Conservation (phyloP, 2,329 filamentous ascomycete species). For the Exophiala dermatitidis region DNA sequence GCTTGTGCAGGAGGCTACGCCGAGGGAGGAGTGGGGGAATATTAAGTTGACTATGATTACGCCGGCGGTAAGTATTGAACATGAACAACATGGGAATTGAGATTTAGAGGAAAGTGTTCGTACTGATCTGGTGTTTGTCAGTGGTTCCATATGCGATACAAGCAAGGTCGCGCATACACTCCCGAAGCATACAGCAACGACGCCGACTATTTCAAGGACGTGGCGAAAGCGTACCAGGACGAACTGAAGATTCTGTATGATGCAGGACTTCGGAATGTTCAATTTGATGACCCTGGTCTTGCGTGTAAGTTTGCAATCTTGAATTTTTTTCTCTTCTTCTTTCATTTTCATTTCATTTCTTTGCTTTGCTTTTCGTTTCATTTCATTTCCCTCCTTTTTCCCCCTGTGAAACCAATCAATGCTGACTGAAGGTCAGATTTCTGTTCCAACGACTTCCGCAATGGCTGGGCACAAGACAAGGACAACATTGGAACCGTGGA, state of each 20-base stretch:
- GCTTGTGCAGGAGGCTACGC: constrained; percentile 52
- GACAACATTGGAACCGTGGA: constrained; percentile 59
- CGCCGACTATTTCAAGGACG: constrained; percentile 57
- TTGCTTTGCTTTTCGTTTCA: too few species aligned
- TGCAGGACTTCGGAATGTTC: constrained; percentile 52
- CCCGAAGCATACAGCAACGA: constrained; percentile 51
- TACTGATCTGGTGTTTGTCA: constrained; percentile 10
- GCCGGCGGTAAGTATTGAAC: constrained; percentile 39
- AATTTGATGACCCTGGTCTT: constrained; percentile 55
- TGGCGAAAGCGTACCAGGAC: constrained; percentile 58
- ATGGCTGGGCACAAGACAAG: constrained; percentile 58
- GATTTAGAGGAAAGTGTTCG: too few species aligned
- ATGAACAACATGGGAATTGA: too few species aligned
- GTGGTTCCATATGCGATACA: constrained; percentile 62
- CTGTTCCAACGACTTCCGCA: constrained; percentile 58
- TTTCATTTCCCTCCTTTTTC: too few species aligned
- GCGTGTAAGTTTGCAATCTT: constrained; percentile 44
- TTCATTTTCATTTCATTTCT: too few species aligned
- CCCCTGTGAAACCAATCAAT: too few species aligned
- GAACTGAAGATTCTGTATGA: constrained; percentile 54
- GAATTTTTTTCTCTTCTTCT: not conserved
- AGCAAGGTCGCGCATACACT: constrained; percentile 50
- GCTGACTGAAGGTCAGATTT: constrained; percentile 47
- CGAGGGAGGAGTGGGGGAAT: constrained; percentile 55
- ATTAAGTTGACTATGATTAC: constrained; percentile 63